Base-by-base conservation (phyloP, 2,329 filamentous ascomycete species). In the Talaromyces funiculosus region DNA sequence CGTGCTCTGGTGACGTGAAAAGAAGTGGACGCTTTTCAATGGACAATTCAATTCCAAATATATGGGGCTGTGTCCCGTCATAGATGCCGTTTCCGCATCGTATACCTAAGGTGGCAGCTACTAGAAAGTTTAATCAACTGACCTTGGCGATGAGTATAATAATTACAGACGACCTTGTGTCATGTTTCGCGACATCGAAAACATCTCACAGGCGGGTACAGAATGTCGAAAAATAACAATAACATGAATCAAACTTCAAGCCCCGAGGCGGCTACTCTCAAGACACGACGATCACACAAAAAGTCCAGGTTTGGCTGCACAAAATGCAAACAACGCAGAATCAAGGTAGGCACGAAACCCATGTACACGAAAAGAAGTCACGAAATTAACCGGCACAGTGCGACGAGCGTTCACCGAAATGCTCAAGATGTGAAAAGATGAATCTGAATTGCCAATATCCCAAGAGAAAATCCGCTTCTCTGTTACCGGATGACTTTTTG, bases 251-350 rank as follows among this genome's bases (percentile, higher is more conserved):
- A 31, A 54, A 43, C 10, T 24, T 9, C 57, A 42, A 53, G 49
- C 24, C 38, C 22, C 7, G 49, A 43, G 40, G 33, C 51, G 14
- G 18, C 16, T 22, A 64, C 57, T 47, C 64, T 62, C 24, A 66
- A 63, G 35, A 53, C 65, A 22, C 64, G 68, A 7, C 63, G 63
- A 54, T 54, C 62, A 47, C 73, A 75, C 61, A 65, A 62, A 51
- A 75, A 75, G 63, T 75, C 72, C 2, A 64, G 72, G 22, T 67
- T 69, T 58, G 73, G 73, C 20, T 75, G 72, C 47, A 60, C 67
- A 3, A 67, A 68, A 64, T 75, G 73, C 60, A 74, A 75, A 57
- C 67, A 70, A 40, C 71, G 69, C 49, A 64, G 73, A 51, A 74
- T 73, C 38, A 75, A 74, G 72, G 72, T 72, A 67, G n/a, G 57